Evolutionary conservation across 2,329 filamentous ascomycete genomes (phyloP), one percentile per base, ranked within the genome.

Genomic region (Boeremia exigua): DNA sequence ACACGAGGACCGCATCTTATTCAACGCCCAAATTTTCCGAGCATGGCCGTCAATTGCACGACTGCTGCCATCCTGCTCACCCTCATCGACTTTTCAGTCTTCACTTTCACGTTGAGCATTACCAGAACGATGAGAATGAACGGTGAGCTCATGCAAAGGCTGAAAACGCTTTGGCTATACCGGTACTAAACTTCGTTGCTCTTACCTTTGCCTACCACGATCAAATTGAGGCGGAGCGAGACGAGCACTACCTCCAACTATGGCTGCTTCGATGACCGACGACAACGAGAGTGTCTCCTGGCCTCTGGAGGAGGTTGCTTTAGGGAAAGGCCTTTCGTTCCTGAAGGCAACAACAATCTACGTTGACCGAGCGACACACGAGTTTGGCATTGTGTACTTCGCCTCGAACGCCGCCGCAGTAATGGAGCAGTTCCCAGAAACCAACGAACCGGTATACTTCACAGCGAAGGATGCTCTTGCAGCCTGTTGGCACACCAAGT

Each of bases 311-410:
- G 56, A 54, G 0, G 62, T 67, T 17, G 15, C 49, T 0, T 34
- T 66, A 2, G 38, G 33, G 2, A 55, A 58, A 8, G 58, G 61
- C 7, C 51, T 60, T 29, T 61, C 27, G 4, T 60, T 47, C 0
- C 3, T 45, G 0, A 50, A 37, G 0, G 29, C 36, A 29, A 40
- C 50, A 2, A 14, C 15, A 1, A 17, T 69, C 0, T 39, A 60
- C 1, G 45, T 68, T 0, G 67, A 69, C 11, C 61, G 58, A 3
- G 54, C 51, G 0, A 66, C 62, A 23, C 34, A 50, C 0, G 64
- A 68, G 2, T 62, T 68, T 7, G 66, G 66, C 9, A 29, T 70
- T 1, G 15, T 64, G 12, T 46, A 50, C 17, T 38, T 52, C 10
- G 10, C 39, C 8, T 39, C 27, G 1, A 19, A 53, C 0, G 28